Conservation (phyloP, 2,329 filamentous ascomycete genomes). For the Elsinoe perseae region DNA sequence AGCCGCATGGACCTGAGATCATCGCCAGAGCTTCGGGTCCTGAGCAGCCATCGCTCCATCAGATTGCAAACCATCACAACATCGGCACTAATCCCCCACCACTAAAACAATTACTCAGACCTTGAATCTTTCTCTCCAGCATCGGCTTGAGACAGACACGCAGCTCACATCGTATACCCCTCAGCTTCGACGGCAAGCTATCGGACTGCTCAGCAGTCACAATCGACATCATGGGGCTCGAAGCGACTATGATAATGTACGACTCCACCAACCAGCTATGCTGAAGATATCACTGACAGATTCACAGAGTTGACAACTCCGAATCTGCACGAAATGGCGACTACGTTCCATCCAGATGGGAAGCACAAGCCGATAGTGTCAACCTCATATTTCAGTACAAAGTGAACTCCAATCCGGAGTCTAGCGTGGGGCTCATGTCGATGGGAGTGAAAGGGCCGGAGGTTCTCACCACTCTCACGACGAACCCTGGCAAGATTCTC, state of each 20-base stretch:
- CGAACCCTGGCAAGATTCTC: slow-evolving; percentile 90
- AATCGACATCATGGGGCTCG: slow-evolving; percentile 78
- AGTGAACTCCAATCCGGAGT: slow-evolving; percentile 91
- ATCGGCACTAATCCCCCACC: not conserved
- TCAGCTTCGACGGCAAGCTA: not conserved
- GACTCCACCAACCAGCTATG: slow-evolving; percentile 21
- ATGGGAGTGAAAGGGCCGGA: slow-evolving; percentile 98
- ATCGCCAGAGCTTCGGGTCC: not conserved
- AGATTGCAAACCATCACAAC: not conserved
- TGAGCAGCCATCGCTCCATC: not conserved
- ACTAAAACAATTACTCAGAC: not conserved
- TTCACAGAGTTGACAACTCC: slow-evolving; percentile 81
- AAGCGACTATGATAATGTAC: slow-evolving; percentile 95
- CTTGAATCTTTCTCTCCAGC: no score
- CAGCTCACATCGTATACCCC: not conserved
- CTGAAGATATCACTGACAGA: slow-evolving; percentile 22
- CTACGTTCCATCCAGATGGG: slow-evolving; percentile 81
- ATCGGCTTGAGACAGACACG: not conserved
- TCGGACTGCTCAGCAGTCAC: slow-evolving; percentile 12
- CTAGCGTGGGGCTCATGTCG: slow-evolving; percentile 94
- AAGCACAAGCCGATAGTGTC: slow-evolving; percentile 91
- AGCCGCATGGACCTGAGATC: slow-evolving; percentile 12
- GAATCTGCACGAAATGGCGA: slow-evolving; percentile 98
- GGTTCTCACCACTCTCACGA: slow-evolving; percentile 91
- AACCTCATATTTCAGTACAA: slow-evolving; percentile 89